Evolutionary conservation across 176 grass and related monocot genomes (phyloP), one percentile per base, ranked within the genome.

Genomic region (Puya raimondii): DNA sequence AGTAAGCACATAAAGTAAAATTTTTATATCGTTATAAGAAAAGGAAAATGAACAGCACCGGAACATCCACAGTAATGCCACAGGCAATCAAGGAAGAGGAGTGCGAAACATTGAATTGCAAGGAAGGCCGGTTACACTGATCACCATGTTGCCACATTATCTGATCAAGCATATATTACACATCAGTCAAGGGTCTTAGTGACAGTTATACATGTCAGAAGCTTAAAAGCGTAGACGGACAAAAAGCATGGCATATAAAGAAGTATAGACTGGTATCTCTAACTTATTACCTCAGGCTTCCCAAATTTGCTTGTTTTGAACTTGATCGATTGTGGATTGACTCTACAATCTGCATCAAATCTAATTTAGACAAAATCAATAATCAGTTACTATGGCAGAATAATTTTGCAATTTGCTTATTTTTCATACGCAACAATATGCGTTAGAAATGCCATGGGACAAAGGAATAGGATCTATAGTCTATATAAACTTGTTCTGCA

Each of bases 61-160:
- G 80, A 58, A 64, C 67, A 75, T 80, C 77, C 57, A 90, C 69
- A 47, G 87, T 67, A 78, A 99, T 75, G 10, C 89, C 87, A 81
- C 94, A 99, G 16, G 82, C 82, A 90, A 93, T 86, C 77, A 99
- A 81, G 65, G 94, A 90, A 85, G 87, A 82, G 75, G 89, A 88
- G 70, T 99, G 94, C 13, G 89, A 91, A 81, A 99, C 80, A 78
- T 92, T 99, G 49, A 99, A 93, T 78, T 91, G 87, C 72, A 93
- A 90, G 77, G 89, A 84, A 51, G 72, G 59, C 52, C 76, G 64
- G 12, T 68, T 56, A 76, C 63, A 72, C 66, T 18, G 69, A 77
- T 78, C 75, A 80, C 77, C 72, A 66, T 21, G 59, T 78, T 18
- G 65, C 84, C 81, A 88, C 53, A 78, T 67, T 85, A 99, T 76